Base-by-base conservation (phyloP, 2,329 filamentous ascomycete species). In the Sodiomyces alkalinus region DNA sequence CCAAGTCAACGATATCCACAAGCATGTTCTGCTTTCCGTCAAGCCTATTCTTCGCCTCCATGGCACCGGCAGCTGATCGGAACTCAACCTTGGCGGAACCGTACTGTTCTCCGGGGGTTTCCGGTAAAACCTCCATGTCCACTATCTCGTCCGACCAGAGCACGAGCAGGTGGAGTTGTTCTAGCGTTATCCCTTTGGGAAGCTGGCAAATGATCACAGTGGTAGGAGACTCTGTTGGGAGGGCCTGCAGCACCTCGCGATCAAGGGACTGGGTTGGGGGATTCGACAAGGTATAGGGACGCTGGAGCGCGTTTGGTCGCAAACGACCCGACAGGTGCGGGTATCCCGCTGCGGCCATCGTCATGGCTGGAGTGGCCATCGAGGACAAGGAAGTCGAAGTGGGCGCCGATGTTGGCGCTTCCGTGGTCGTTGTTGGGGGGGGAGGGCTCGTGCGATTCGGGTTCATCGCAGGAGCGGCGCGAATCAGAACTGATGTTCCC, bases 111-210 rank as follows among this genome's bases (percentile, higher is more conserved):
- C 73, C 66, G 19, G 60, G 53, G 5, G 62, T 60, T 31, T 56
- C 36, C 2, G 63, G 51, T 4, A 73, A 47, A 16, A 74, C 48
- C 38, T 71, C 58, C 12, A 66, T 54, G 24, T 58, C 53, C 20
- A 58, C 44, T 9, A 71, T 49, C 20, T 73, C 67, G 39, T 72
- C 58, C 28, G 64, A 68, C 49, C 67, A 73, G 22, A 70, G 53
- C 19, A 69, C 54, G 67, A 74, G 73, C 17, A 68, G 47, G 26
- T 61, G 55, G 28, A 75, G 41, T 15, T 58, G 57, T 28, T 71
- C 60, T 28, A 69, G 61, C 1, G 62, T 61, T 3, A 62, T 68
- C 39, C 64, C 62, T 27, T 54, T 36, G 2, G 69, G 68, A 9
- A 75, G 53, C 36, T 60, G 57, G 29, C 64, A 63, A 34, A 74